A percentile compares a stretch with the other conserved stretches of the same genome.
phyloP scores from a whole-genome alignment of 2,329 filamentous ascomycete species.

The Sporothrix euskadiensis region DNA sequence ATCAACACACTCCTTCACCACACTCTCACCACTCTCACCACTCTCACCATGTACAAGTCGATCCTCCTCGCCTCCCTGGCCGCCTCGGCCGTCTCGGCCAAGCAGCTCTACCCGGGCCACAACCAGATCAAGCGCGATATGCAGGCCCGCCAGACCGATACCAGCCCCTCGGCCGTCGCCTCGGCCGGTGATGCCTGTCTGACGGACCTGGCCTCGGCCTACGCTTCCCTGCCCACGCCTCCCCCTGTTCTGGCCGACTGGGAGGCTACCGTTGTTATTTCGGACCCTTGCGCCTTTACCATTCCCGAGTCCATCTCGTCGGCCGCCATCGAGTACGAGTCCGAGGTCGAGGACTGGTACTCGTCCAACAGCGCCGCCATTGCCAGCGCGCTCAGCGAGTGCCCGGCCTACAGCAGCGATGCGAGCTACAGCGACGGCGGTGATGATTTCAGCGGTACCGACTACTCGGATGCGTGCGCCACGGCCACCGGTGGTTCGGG shows the following conservation, averaged over 20 bases:
- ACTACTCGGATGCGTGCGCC: neutral
- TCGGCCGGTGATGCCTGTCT: constrained; percentile 30
- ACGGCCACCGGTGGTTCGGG: neutral
- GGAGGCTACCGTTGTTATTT: constrained; percentile 30
- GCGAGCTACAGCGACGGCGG: constrained; percentile 1
- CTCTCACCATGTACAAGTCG: constrained; percentile 32
- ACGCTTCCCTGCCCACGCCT: constrained; percentile 35
- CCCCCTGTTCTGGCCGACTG: constrained; percentile 33
- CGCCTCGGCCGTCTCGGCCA: constrained; percentile 34
- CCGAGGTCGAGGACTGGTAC: constrained; percentile 35
- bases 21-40: neutral
- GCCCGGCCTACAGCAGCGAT: constrained; percentile 34
- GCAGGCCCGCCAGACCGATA: constrained; percentile 34
- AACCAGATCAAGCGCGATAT: constrained; percentile 31
- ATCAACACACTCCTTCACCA: neutral
- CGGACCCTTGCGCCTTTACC: constrained; percentile 36
- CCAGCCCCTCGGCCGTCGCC: constrained; percentile 3
- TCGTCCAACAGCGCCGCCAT: constrained; percentile 33
- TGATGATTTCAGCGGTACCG: no score
- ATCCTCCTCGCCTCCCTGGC: constrained; percentile 34
- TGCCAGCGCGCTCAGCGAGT: constrained; percentile 34
- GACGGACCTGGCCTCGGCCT: constrained; percentile 31
- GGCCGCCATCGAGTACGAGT: constrained; percentile 33
- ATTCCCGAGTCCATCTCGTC: constrained; percentile 34
- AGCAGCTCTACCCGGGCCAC: constrained; percentile 31